Evolutionary conservation across 306 rosid genomes (phyloP).

Genomic region (Castanea mollissima): DNA sequence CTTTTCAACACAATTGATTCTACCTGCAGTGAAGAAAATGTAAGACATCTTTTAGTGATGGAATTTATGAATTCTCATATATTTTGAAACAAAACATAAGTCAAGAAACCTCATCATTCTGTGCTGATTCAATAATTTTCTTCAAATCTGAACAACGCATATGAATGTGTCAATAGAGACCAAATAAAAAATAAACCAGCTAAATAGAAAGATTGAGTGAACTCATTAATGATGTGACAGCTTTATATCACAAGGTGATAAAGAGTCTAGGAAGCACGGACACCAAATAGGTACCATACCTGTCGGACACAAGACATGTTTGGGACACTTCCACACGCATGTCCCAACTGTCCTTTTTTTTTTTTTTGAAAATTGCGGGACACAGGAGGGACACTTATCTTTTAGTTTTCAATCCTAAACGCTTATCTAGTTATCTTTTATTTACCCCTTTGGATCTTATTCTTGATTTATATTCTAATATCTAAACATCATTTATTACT

Average conservation of each 20-base stretch:
- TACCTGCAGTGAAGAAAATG: slow-evolving; percentile 50
- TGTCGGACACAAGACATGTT: no score
- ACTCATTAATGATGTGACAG: background rate
- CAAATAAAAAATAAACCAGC: slow-evolving; percentile 3
- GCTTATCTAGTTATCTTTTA: no score
- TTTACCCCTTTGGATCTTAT: no score
- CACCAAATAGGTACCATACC: no score
- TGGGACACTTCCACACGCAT: no score
- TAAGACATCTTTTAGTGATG: slow-evolving; percentile 25
- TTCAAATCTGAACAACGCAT: slow-evolving; percentile 62
- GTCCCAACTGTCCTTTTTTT: no score
- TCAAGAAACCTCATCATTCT: slow-evolving; percentile 68
- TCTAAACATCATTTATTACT: no score
- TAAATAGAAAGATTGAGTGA: slow-evolving; percentile 8
- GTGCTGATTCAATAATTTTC: slow-evolving; percentile 61
- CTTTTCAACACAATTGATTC: slow-evolving; percentile 81
- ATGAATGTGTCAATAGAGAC: slow-evolving; percentile 14
- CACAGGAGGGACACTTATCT: no score
- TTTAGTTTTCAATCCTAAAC: no score
- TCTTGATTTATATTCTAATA: no score
- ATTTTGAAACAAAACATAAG: slow-evolving; percentile 4
- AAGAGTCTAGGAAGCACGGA: background rate
- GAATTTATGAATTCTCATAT: background rate
- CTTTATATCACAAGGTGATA: slow-evolving; percentile 1
- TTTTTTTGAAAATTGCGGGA: no score